Conservation (phyloP, 768 basidiomycete species). For the Xerocomellus chrysenteron region DNA sequence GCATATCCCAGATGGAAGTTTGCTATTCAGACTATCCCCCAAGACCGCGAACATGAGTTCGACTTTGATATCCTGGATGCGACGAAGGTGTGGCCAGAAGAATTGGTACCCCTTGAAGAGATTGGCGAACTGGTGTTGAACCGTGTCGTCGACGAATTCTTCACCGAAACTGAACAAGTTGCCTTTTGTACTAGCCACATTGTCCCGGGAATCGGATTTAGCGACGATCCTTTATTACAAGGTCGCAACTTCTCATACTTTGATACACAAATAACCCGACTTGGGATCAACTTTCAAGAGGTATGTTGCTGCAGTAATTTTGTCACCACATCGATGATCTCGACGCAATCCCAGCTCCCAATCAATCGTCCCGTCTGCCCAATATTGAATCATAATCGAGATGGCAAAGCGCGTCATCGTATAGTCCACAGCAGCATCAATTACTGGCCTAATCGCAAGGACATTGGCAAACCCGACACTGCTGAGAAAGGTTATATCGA, state of each 20-base stretch:
- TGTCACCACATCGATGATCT: background rate
- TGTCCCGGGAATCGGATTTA: constrained; percentile 69
- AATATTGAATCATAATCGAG: constrained; percentile 66
- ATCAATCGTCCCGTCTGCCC: constrained; percentile 83
- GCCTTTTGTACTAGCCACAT: constrained; percentile 75
- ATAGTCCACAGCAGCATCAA: constrained; percentile 63
- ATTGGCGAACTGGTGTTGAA: constrained; percentile 76
- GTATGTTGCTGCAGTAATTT: constrained; percentile 29
- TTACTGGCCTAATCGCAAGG: constrained; percentile 81
- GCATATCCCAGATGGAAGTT: constrained; percentile 77
- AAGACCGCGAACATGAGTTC: constrained; percentile 74
- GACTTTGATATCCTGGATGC: constrained; percentile 87
- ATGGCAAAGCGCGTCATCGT: constrained; percentile 54
- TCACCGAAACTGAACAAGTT: constrained; percentile 85
- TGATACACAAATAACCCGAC: constrained; percentile 78
- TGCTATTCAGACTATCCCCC: constrained; percentile 61
- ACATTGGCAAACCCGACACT: constrained; percentile 47
- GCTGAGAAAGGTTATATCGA: constrained; percentile 52
- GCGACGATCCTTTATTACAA: constrained; percentile 78
- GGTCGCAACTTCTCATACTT: constrained; percentile 86
- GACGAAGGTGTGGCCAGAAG: constrained; percentile 85
- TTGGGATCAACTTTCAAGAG: constrained; percentile 80
- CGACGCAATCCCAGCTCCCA: constrained; percentile 50
- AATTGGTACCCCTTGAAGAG: constrained; percentile 70
- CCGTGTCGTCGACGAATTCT: constrained; percentile 69